Base-by-base conservation (phyloP, 2,329 filamentous ascomycete genomes). In the Stagonosporopsis vannaccii region DNA sequence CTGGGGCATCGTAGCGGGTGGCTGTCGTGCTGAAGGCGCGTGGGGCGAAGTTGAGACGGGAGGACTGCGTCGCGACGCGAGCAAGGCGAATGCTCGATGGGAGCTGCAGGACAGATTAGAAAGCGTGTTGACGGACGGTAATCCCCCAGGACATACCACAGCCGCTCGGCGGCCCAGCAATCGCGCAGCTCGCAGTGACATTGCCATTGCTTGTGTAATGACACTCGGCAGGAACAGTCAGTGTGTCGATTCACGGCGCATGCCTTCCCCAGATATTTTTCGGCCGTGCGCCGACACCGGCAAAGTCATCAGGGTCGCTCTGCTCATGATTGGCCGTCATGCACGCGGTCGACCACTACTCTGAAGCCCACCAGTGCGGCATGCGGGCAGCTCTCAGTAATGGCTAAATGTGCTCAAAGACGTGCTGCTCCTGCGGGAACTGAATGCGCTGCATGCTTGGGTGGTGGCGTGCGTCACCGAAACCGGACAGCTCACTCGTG, bases 141-240 rank as follows among this genome's bases (percentile, higher is more conserved):
- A 26, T 13, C 8, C 2, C 13, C 23, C 33, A 8, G 26, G 17
- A 65, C 73, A 47, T 69, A 76, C 72, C 53, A 67, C 54, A 59
- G 63, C 60, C 48, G 64, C 64, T 47, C 73, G 63, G 56, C 68
- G 68, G 47, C 69, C 62, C 60, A 77, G 40, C 33, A 71, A 65
- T 41, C 72, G 69, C 48, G 66, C 70, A 56, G 69, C 71, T 58
- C 73, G 71, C 62, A 74, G 55, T 56, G 72, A 73, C 72, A 75
- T 72, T 51, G 74, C 71, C 74, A 75, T 76, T 66, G 59, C 65
- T 58, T 57, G 23, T 42, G 55, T 52, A 54, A 50, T 41, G 47
- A 51, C 53, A 43, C 39, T 60, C 62, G 60, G 63, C 45, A 44
- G 40, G 19, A 50, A 45, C 50, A 30, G 47, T n/a, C n/a, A n/a